Evolutionary conservation across 805 yeast species (phyloP), one percentile per base, ranked within the genome.

Genomic region (Candida awuae): DNA sequence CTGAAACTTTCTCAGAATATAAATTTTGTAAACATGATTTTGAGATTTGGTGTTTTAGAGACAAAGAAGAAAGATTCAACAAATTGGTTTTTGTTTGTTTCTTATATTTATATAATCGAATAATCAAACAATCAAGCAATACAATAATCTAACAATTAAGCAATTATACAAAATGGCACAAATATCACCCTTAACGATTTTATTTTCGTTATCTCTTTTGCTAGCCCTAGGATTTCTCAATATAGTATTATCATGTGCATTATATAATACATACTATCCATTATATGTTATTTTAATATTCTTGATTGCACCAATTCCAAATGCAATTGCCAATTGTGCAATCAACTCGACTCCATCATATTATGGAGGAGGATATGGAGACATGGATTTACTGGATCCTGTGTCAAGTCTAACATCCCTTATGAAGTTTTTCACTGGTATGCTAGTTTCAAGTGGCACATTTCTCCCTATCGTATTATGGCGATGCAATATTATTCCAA

Each of bases 241-340:
- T 49, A 92, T 88, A 32, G 81, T 90, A 21, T 67, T 92, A 29
- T 83, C 95, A 38, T 86, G 95, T 50, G 90, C 90, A 4, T 67
- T 92, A 18, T 85, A 73, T 63, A 77, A 82, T 41, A 88, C 87
- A 60, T 92, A 95, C 88, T 77, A 80, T 50, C 97, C 98, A 33
- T 68, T 90, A 48, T 74, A 79, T 32, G 92, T 83, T 48, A 61
- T 61, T 4, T 50, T 44, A 4, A 48, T 61, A 6, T 61, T 61
- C 38, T 45, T 61, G 17, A 16, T 58, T n/a, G 65, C 65, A 1
- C 65, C 66, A 12, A 40, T 61, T n/a, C 66, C 66, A 15, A 61
- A 61, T 38, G 47, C 58, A 6, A 22, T 61, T 3, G 49, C 57
- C 6, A 46, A 47, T 18, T 51, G 49, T 26, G 37, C 48, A 48